A percentile compares a stretch with the other conserved stretches of the same genome.
Conservation (phyloP, 2,329 filamentous ascomycete species). For the Aspergillus udagawae region DNA sequence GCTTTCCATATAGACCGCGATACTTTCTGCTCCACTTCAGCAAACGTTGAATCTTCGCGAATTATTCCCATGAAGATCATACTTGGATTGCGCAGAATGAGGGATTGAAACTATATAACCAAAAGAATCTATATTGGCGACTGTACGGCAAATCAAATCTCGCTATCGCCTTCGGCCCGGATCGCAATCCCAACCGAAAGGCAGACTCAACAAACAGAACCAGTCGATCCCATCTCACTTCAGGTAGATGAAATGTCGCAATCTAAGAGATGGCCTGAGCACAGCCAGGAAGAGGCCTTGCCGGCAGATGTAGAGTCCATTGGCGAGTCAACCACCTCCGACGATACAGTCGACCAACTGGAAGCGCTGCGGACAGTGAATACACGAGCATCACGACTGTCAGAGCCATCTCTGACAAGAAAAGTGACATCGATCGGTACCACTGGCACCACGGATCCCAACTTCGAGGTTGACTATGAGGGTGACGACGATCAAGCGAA, state of each 20-base stretch:
- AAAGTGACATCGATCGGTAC: slow-evolving; percentile 45
- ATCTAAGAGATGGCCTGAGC: slow-evolving; percentile 18
- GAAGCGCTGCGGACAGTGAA: slow-evolving; percentile 26
- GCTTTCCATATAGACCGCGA: not conserved
- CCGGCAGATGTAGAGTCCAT: slow-evolving; percentile 25
- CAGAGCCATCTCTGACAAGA: slow-evolving; percentile 34
- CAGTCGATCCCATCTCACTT: not conserved
- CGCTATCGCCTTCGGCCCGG: not conserved
- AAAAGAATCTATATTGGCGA: not conserved
- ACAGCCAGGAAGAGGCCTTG: slow-evolving; percentile 10
- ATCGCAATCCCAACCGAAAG: not conserved
- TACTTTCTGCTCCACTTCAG: no score
- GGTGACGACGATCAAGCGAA: slow-evolving; percentile 59
- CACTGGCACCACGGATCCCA: slow-evolving; percentile 47
- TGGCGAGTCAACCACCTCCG: slow-evolving; percentile 22
- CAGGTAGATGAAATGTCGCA: slow-evolving; percentile 19
- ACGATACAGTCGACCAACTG: slow-evolving; percentile 22
- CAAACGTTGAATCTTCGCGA: no score
- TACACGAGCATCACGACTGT: slow-evolving; percentile 27
- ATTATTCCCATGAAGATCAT: no score
- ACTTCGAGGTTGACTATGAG: slow-evolving; percentile 71
- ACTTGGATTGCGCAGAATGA: not conserved
- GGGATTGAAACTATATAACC: not conserved
- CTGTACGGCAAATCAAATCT: not conserved
- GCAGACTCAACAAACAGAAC: not conserved